A percentile compares a stretch with the other conserved stretches of the same genome.
Conservation (phyloP, 2,329 filamentous ascomycete species). For the Nannizzia gypsea region DNA sequence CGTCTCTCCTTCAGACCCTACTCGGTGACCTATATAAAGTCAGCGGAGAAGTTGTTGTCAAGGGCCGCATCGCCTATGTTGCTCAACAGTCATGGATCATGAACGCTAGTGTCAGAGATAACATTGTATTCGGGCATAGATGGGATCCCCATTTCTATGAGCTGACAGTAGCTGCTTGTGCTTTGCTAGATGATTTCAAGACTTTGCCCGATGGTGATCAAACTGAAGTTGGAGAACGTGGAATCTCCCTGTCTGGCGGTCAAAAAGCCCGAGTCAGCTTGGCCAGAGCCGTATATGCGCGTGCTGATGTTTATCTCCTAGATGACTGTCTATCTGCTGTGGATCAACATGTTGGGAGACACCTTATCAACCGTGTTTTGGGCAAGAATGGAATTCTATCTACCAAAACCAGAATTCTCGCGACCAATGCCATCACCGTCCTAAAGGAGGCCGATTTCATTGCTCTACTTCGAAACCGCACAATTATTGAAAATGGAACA, state of each 20-base stretch:
- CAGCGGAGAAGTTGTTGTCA: conserved; percentile 68
- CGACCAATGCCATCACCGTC: conserved; percentile 90
- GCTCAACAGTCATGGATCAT: conserved; percentile 92
- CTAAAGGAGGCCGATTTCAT: conserved; percentile 84
- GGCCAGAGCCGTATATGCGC: conserved; percentile 86
- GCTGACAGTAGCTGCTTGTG: conserved; percentile 81
- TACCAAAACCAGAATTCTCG: conserved; percentile 80
- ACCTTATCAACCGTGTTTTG: conserved; percentile 89
- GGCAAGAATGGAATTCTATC: conserved; percentile 70
- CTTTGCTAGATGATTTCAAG: conserved; percentile 77
- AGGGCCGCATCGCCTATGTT: conserved; percentile 78
- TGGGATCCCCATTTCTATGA: conserved; percentile 94
- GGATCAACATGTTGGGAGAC: conserved; percentile 92
- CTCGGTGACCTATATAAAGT: conserved; percentile 88
- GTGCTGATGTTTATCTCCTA: conserved; percentile 89
- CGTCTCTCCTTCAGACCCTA: conserved; percentile 76
- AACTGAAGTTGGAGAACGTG: conserved; percentile 90
- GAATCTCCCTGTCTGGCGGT: conserved; percentile 88
- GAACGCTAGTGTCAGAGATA: conserved; percentile 94
- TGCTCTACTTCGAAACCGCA: conserved; percentile 68
- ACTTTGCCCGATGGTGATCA: conserved; percentile 91
- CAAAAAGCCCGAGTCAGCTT: conserved; percentile 90
- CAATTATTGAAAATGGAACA: conserved; percentile 75
- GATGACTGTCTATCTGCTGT: conserved; percentile 93
- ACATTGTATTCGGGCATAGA: conserved; percentile 90